Base-by-base conservation (phyloP, 192 early-diverging fungal genomes). In the Coemansia sp. region DNA sequence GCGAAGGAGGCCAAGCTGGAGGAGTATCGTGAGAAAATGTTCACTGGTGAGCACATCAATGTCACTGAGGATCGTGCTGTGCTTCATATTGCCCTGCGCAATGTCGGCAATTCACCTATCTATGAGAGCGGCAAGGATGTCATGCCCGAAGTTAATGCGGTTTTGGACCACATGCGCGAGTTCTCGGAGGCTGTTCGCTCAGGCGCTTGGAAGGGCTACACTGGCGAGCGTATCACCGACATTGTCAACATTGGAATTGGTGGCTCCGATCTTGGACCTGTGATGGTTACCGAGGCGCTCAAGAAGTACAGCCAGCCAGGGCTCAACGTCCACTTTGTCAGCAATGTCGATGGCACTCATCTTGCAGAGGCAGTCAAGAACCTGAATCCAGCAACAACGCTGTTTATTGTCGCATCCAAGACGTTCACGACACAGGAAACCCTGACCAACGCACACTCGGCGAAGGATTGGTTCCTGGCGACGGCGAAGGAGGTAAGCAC, bases 401-500 rank as follows among this genome's bases (percentile, higher is more conserved):
- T 98, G 62, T 98, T 97, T 76, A 97, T 98, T 63, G 84, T 98
- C 60, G 96, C 96, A 27, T 92, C 89, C 56, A 98, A 98, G 88
- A 98, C 96, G 18, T 98, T 97, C 56, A 98, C 96, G 21, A 98
- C 96, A 49, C 96, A 97, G 77, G 96, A 98, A 76, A 98, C 96
- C 48, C 92, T 98, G 67, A 96, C 95, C 61, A 98, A 98, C 64
- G 96, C 96, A 14, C 86, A 85, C 44, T 91, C 94, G 25, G 96
- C 96, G 63, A 95, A 92, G 82, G 81, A 81, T 26, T 98, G 96
- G 96, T 97, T 97, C 84, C 79, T 97, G 49, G 72, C 86, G 47
- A 81, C 74, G 25, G 96, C 95, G 47, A 86, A 89, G 62, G 92
- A 98, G 71, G 74, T 77, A 71, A 64, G 74, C 63, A 67, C 54